Base-by-base conservation (phyloP, 805 yeast genomes). In the Pichia scutulata region DNA sequence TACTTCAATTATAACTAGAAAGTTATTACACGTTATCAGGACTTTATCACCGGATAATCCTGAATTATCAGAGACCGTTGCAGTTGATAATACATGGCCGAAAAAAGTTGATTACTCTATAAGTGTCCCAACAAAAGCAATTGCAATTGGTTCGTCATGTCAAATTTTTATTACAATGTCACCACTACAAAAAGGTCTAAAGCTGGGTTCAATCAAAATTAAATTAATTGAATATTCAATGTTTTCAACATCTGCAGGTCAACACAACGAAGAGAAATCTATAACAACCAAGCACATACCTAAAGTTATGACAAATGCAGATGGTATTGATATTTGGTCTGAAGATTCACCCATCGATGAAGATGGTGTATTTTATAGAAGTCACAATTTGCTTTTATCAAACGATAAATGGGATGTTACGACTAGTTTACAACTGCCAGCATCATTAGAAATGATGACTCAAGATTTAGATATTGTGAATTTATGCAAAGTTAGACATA, bases 21-120 rank as follows among this genome's bases (percentile, higher is more conserved):
- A 82, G 66, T 89, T 83, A 60, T 55, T 93, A 3, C 79, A 96
- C 53, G 81, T 93, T 10, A 80, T 93, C 12, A 76, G 99, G 60
- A 92, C 98, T 0, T 69, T 92, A 52, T 82, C 96, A 2, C 78
- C 95, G 0, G 98, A 92, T 65, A 78, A 95, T 1, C 77, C 86
- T 4, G 98, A 93, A 60, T 72, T 89, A 23, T 77, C 95, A 0
- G 97, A 92, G 65, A 88, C 98, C 0, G 86, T 90, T 58, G 87
- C 95, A 0, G 95, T 92, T 30, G 96, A 89, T 62, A 92, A 92
- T 64, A 83, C 90, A 1, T 92, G 98, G 98, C 97, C 98, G 2
- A 72, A 81, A 43, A 93, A 93, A 63, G 88, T 92, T 30, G 97
- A 92, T 61, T 92, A 92, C 65, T 78, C 89, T 3, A 80, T 93